phyloP scores from a whole-genome alignment of 2,329 filamentous ascomycete species.

The Stemphylium vesicarium region DNA sequence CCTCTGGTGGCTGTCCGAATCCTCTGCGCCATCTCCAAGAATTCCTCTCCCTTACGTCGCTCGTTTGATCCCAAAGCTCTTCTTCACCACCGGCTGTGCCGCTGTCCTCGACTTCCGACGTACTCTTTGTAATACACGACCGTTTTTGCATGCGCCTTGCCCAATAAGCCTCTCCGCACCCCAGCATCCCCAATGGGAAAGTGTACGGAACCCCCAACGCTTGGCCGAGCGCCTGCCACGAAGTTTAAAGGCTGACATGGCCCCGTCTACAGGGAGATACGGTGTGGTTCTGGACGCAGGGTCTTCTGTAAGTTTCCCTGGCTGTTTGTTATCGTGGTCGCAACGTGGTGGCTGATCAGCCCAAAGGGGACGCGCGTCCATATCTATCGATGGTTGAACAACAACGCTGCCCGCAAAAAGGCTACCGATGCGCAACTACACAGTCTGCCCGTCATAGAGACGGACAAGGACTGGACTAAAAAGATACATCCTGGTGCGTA shows the following conservation, averaged over 20 bases:
- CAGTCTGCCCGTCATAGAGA: constrained; percentile 78
- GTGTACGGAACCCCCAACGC: constrained; percentile 43
- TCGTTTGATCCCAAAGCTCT: constrained; percentile 25
- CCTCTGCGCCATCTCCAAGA: constrained; percentile 2
- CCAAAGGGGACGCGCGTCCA: constrained; percentile 82
- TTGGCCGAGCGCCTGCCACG: constrained; percentile 10
- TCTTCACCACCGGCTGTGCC: constrained; percentile 14
- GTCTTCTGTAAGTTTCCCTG: constrained; percentile 70
- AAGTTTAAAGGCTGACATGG: constrained; percentile 28
- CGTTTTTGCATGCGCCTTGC: constrained; percentile 36
- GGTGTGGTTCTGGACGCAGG: constrained; percentile 97
- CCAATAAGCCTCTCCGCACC: constrained; percentile 22
- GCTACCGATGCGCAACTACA: constrained; percentile 66
- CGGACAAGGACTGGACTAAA: constrained; percentile 86
- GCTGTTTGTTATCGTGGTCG: neutral
- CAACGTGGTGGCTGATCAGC: constrained; percentile 23
- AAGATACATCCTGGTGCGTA: constrained; percentile 83
- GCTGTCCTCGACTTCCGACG: constrained; percentile 1
- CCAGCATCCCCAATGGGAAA: constrained; percentile 48
- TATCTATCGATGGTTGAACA: constrained; percentile 91
- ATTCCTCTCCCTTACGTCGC: constrained; percentile 27
- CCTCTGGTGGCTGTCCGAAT: constrained; percentile 7
- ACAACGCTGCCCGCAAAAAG: constrained; percentile 68
- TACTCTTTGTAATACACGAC: constrained; percentile 9
- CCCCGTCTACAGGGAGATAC: constrained; percentile 65